Percentiles rank a stretch among this genome's conserved stretches.
These are phyloP conservation scores for Spizellomyces punctatus DNA, from an alignment of 192 early-diverging fungal genomes.

Conservation along the genomic window DNA sequence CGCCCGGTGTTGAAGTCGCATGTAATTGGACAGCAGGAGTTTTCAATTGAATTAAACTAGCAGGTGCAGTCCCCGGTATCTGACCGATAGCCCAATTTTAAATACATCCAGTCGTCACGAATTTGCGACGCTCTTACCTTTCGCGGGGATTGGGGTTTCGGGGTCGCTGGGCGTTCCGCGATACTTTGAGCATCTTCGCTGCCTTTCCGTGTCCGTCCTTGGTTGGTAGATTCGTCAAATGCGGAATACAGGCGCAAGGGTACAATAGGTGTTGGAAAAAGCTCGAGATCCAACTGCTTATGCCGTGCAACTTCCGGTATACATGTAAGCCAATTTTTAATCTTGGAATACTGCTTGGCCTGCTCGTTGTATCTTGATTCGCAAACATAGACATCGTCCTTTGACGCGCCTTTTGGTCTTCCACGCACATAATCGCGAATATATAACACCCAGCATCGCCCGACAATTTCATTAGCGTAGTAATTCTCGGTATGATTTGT, in stretches of 20 bases:
- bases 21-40: too few species aligned
- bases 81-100: too few species aligned
- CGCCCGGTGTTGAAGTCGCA: too few species aligned
- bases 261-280: slow-evolving; percentile 28
- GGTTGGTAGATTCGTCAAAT: background rate
- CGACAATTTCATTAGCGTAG: slow-evolving; percentile 55
- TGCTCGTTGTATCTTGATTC: slow-evolving; percentile 65
- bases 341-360: slow-evolving; percentile 58
- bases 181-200: too few species aligned
- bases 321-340: slow-evolving; percentile 64
- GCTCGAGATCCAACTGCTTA: slow-evolving; percentile 29
- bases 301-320: slow-evolving; percentile 50
- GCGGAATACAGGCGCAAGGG: slow-evolving; percentile 14
- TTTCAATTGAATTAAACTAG: too few species aligned
- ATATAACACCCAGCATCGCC: slow-evolving; percentile 63
- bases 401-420: slow-evolving; percentile 41
- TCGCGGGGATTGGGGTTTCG: too few species aligned
- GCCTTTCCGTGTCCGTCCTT: too few species aligned
- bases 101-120: too few species aligned
- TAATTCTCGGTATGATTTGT: slow-evolving; percentile 59
- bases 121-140: too few species aligned
- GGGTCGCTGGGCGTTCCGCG: too few species aligned
- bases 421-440: slow-evolving; percentile 61
- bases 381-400: slow-evolving; percentile 62
- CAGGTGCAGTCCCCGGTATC: too few species aligned